Evolutionary conservation across 352 stramenopile species (phyloP).

Genomic region (Phytopythium helicoides): DNA sequence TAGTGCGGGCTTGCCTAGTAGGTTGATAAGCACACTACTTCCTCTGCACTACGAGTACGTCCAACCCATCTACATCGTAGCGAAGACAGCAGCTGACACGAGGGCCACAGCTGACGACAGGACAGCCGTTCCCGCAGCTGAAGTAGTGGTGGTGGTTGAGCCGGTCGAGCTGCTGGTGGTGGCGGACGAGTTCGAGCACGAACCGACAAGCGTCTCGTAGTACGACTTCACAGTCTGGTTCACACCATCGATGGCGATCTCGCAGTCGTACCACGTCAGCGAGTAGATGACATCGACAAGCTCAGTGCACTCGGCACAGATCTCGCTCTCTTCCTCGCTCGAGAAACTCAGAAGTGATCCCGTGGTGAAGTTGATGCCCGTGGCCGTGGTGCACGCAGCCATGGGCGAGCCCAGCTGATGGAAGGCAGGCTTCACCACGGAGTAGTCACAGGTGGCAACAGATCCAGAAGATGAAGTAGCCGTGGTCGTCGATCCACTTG

Average conservation of each 20-base stretch:
- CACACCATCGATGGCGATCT: slow-evolving; percentile 11
- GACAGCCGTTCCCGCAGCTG: background rate
- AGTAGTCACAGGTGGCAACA: no score
- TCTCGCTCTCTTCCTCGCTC: slow-evolving; percentile 4
- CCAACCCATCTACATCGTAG: no score
- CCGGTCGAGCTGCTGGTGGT: background rate
- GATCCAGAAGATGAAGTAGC: no score
- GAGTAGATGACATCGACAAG: slow-evolving; percentile 7
- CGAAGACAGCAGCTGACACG: no score
- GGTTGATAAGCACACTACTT: no score
- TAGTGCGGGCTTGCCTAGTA: no score
- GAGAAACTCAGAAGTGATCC: slow-evolving; percentile 4
- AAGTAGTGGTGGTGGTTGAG: slow-evolving; percentile 2
- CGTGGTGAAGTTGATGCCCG: no score
- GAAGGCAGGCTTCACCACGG: no score
- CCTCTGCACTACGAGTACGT: no score
- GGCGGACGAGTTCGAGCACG: slow-evolving; percentile 4
- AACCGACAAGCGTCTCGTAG: slow-evolving; percentile 14
- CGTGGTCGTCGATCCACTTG: no score
- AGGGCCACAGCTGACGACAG: background rate
- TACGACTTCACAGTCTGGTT: slow-evolving; percentile 15
- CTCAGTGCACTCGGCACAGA: slow-evolving; percentile 14
- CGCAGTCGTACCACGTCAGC: slow-evolving; percentile 15
- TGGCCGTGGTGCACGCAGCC: no score
- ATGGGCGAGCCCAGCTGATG: no score